Conservation (phyloP, 2,329 filamentous ascomycete species). For the Aspergillus sergii region DNA sequence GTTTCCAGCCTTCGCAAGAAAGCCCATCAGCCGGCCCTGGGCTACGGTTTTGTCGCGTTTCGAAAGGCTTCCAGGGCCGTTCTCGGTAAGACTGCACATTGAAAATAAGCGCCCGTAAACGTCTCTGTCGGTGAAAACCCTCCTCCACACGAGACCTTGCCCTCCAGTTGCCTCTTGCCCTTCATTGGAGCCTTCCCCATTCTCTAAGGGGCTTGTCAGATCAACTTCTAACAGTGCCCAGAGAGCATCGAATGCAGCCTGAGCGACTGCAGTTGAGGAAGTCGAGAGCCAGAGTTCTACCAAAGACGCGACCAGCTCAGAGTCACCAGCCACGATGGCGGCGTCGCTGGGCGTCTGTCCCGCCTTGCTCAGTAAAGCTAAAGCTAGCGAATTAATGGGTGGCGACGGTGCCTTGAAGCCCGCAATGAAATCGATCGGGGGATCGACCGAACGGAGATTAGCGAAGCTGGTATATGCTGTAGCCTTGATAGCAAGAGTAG, state of each 20-base stretch:
- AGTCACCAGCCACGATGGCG: constrained; percentile 59
- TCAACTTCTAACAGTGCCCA: constrained; percentile 57
- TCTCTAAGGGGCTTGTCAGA: constrained; percentile 36
- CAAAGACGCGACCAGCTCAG: constrained; percentile 57
- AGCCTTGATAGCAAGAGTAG: constrained; percentile 55
- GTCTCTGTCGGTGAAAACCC: constrained; percentile 62
- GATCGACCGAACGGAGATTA: constrained; percentile 51
- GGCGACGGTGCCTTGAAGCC: constrained; percentile 54
- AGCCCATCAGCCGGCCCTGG: constrained; percentile 62
- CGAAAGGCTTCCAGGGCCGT: constrained; percentile 43
- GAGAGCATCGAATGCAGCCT: constrained; percentile 56
- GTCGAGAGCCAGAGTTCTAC: constrained; percentile 63
- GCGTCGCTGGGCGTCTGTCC: constrained; percentile 55
- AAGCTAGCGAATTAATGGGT: constrained; percentile 59
- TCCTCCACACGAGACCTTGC: constrained; percentile 62
- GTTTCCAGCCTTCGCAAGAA: constrained; percentile 55
- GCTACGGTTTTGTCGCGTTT: constrained; percentile 60
- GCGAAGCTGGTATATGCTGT: constrained; percentile 53
- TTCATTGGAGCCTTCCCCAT: constrained; percentile 23
- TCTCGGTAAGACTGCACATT: constrained; percentile 51
- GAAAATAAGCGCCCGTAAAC: constrained; percentile 61
- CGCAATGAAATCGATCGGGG: constrained; percentile 56
- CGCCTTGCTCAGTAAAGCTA: constrained; percentile 61
- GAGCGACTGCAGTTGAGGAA: constrained; percentile 57
- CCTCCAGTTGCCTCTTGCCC: constrained; percentile 34